Conservation (phyloP, 495 filamentous ascomycete genomes). For the Penicilliopsis zonata region DNA sequence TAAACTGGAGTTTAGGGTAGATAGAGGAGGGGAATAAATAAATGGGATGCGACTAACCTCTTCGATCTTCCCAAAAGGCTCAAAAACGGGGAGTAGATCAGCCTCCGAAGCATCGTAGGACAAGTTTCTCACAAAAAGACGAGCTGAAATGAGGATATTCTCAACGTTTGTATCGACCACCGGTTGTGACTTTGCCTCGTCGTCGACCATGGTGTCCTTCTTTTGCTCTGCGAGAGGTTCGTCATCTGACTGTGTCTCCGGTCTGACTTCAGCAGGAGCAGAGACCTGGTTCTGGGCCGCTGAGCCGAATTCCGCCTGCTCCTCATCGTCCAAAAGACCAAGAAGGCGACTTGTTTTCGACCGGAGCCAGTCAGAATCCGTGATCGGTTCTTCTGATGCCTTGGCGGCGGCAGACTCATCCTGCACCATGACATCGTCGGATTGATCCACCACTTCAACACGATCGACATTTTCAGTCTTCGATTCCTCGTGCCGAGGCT, state of each 20-base stretch:
- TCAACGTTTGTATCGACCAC: conserved; percentile 27
- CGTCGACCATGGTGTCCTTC: conserved; percentile 10
- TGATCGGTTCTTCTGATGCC: conserved; percentile 15
- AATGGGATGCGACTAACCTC: conserved; percentile 58
- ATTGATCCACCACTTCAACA: conserved; percentile 6
- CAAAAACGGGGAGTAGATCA: conserved; percentile 61
- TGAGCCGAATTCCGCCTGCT: conserved; percentile 22
- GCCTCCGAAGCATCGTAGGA: conserved; percentile 69
- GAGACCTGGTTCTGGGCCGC: conserved; percentile 3
- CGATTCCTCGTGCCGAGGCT: conserved; percentile 10
- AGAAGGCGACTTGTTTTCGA: conserved; percentile 85
- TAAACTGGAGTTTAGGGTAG: conserved; percentile 1
- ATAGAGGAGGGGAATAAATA: conserved; percentile 2
- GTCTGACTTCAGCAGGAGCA: conserved; percentile 2
- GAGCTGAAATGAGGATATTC: conserved; percentile 35
- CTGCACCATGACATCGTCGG: conserved; percentile 9
- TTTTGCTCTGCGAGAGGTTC: conserved; percentile 14
- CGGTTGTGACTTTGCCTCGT: conserved; percentile 8
- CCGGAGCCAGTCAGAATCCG: conserved; percentile 84
- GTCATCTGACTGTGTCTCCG: conserved; percentile 8
- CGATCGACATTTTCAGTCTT: conserved; percentile 16
- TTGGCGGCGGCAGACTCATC: conserved; percentile 9
- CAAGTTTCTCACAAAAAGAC: conserved; percentile 84
- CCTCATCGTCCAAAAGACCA: conserved; percentile 65
- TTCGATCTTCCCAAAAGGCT: conserved; percentile 57